These are phyloP conservation scores for Durusdinium trenchii DNA, from an alignment of 73 alveolate genomes.

Conservation along the genomic window DNA sequence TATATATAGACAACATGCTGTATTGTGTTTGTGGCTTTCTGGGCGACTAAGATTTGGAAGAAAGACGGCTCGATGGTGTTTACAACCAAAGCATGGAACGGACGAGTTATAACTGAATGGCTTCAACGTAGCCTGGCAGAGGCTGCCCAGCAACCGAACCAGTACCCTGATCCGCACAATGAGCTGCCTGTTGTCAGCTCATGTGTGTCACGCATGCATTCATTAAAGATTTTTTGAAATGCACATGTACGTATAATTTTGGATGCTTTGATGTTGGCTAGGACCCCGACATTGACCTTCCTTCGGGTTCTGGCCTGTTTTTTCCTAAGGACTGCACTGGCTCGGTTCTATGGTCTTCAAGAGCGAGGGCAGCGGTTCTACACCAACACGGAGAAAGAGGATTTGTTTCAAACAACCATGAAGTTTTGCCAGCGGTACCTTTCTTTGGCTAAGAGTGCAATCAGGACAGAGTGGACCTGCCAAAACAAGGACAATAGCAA, in stretches of 20 bases:
- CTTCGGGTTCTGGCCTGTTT: too few relatives aligned
- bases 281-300: too few relatives aligned
- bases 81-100: neutral
- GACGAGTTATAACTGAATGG: neutral
- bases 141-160: neutral
- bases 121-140: neutral
- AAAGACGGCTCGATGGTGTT: neutral
- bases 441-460: neutral
- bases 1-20: neutral
- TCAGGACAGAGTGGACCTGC: neutral
- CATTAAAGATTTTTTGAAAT: too few relatives aligned
- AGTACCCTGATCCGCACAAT: neutral
- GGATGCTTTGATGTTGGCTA: too few relatives aligned
- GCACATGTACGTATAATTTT: too few relatives aligned
- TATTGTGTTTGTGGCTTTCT: neutral
- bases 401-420: neutral
- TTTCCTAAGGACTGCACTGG: conserved; percentile 2
- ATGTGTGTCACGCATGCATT: neutral
- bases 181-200: neutral
- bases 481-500: neutral
- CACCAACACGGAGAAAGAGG: neutral
- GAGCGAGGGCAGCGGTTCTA: neutral
- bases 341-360: neutral
- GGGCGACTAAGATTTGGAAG: neutral
- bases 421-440: neutral